phyloP scores from a whole-genome alignment of 148 eudicot genomes.

The Tetragonia tetragonoides region DNA sequence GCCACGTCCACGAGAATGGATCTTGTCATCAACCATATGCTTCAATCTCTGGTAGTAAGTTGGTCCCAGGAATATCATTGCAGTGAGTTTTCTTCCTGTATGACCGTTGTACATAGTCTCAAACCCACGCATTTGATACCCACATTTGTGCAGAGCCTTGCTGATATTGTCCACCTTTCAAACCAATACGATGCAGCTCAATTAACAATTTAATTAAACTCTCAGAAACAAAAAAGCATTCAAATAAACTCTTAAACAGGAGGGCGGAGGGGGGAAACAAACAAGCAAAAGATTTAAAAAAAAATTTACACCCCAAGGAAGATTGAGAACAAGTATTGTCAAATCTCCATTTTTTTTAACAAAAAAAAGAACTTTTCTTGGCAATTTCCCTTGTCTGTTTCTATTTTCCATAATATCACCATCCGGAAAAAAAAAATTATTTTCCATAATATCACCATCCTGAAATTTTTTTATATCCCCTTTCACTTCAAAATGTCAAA shows the following conservation, averaged over 20 bases:
- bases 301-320: too few relatives aligned
- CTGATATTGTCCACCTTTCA: conserved; percentile 90
- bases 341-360: too few relatives aligned
- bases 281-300: too few relatives aligned
- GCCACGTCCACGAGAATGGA: conserved; percentile 98
- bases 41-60: conserved; percentile 95
- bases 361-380: too few relatives aligned
- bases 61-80: conserved; percentile 97
- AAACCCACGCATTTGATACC: conserved; percentile 98
- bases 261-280: too few relatives aligned
- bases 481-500: background rate
- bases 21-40: conserved; percentile 99
- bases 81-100: conserved; percentile 75
- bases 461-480: too few relatives aligned
- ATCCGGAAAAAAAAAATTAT: too few relatives aligned
- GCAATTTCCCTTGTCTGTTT: too few relatives aligned
- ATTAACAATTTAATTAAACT: background rate
- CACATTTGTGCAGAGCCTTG: conserved; percentile 96
- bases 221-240: background rate
- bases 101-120: conserved; percentile 99
- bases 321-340: too few relatives aligned
- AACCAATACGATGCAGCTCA: background rate
- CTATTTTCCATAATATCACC: too few relatives aligned
- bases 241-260: background rate
- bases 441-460: too few relatives aligned